phyloP scores from a whole-genome alignment of 116 monocot species.

The Posidonia oceanica region DNA sequence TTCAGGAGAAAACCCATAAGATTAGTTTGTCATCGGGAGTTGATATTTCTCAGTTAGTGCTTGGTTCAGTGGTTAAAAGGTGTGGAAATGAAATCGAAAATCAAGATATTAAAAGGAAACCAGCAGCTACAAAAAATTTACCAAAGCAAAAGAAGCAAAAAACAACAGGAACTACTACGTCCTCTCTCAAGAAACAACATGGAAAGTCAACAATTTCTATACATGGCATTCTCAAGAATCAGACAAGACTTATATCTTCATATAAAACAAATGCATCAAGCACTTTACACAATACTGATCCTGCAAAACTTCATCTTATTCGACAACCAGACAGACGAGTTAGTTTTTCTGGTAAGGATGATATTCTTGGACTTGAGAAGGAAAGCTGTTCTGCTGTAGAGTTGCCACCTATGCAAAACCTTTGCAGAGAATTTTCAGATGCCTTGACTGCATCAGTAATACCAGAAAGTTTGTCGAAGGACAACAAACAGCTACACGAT shows the following conservation, averaged over 20 bases:
- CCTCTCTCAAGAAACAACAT: slow-evolving; percentile 18
- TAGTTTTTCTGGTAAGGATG: slow-evolving; percentile 46
- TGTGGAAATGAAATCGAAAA: slow-evolving; percentile 19
- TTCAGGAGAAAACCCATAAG: slow-evolving; percentile 38
- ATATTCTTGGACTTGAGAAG: slow-evolving; percentile 17
- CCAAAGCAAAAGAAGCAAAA: slow-evolving; percentile 21
- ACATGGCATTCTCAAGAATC: slow-evolving; percentile 44
- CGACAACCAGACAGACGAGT: slow-evolving; percentile 24
- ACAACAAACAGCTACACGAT: slow-evolving; percentile 6
- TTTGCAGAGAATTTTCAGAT: slow-evolving; percentile 46
- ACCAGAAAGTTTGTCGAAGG: slow-evolving; percentile 7
- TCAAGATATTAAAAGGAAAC: slow-evolving; percentile 24
- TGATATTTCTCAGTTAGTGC: slow-evolving; percentile 20
- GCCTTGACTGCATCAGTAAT: slow-evolving; percentile 35
- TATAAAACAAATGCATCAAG: slow-evolving; percentile 10
- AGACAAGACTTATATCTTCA: slow-evolving; percentile 11
- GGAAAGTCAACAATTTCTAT: slow-evolving; percentile 14
- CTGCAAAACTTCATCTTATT: slow-evolving; percentile 7
- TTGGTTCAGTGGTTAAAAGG: slow-evolving; percentile 17
- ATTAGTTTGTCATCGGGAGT: slow-evolving; percentile 14
- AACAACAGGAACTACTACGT: slow-evolving; percentile 3
- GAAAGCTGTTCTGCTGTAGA: slow-evolving; percentile 13
- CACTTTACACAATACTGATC: slow-evolving; percentile 5
- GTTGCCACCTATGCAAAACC: slow-evolving; percentile 27
- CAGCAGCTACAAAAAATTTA: slow-evolving; percentile 12